These are phyloP conservation scores for Xanthoceras sorbifolium DNA, from an alignment of 345 rosid genomes.

Conservation along the genomic window DNA sequence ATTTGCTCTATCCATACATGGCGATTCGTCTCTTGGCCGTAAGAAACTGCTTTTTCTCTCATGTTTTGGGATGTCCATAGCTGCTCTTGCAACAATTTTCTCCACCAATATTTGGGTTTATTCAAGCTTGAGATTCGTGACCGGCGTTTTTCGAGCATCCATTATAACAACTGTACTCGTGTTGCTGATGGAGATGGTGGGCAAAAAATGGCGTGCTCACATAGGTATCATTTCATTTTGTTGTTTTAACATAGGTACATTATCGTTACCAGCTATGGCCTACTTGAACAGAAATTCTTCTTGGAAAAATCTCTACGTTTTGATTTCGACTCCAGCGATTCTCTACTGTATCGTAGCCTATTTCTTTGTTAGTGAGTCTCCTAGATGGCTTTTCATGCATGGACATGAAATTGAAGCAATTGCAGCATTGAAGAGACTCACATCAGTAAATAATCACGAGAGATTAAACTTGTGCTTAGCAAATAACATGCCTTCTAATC, in stretches of 20 bases:
- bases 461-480: neutral
- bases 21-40: conserved; percentile 56
- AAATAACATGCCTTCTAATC: neutral
- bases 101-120: too few species aligned
- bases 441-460: neutral
- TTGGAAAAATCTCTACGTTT: too few species aligned
- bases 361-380: conserved; percentile 47
- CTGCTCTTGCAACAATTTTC: too few species aligned
- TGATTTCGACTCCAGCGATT: conserved; percentile 38
- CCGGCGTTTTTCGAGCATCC: neutral
- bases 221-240: conserved; percentile 47
- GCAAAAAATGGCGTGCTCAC: conserved; percentile 44
- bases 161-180: conserved; percentile 27
- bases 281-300: too few species aligned
- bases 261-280: conserved; percentile 53
- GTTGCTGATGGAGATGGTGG: conserved; percentile 45
- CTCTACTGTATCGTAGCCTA: conserved; percentile 31
- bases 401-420: conserved; percentile 42
- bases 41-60: too few species aligned
- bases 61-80: too few species aligned
- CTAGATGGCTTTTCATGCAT: conserved; percentile 53
- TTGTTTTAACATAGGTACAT: conserved; percentile 45
- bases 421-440: conserved; percentile 21
- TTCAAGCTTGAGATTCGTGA: conserved; percentile 16
- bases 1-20: conserved; percentile 41